Percentiles rank a stretch among this genome's conserved stretches.
phyloP scores from a whole-genome alignment of 768 basidiomycete genomes.

The Podaxis mareebaensis region DNA sequence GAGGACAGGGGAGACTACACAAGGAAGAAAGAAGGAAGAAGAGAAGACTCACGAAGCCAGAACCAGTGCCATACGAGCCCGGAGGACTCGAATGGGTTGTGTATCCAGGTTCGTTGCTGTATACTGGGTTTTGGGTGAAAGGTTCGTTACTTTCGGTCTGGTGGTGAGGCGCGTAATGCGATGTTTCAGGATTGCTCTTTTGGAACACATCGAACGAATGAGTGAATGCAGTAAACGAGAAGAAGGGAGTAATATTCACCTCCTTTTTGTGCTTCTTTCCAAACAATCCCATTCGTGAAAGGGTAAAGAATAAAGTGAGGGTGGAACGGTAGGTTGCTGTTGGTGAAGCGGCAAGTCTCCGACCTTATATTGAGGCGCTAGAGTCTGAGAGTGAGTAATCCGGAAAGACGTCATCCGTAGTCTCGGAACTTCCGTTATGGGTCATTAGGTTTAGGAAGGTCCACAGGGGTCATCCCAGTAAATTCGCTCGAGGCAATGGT shows the following conservation, averaged over 20 bases:
- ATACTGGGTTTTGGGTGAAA: neutral
- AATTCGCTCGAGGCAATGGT: no score
- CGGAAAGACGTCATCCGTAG: slow-evolving; percentile 5
- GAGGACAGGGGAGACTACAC: neutral
- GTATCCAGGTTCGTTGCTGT: slow-evolving; percentile 1
- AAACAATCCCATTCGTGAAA: slow-evolving; percentile 2
- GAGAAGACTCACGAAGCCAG: neutral
- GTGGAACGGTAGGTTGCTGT: neutral
- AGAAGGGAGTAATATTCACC: neutral
- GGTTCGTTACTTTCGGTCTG: neutral
- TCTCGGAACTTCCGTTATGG: neutral
- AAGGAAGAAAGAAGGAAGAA: neutral
- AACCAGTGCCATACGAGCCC: neutral
- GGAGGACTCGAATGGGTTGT: neutral
- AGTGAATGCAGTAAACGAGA: neutral
- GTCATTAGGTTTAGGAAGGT: neutral
- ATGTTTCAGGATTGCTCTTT: neutral
- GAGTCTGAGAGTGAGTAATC: neutral
- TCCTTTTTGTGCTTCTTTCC: slow-evolving; percentile 11
- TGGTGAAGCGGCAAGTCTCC: neutral
- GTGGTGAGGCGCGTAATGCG: neutral
- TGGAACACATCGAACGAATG: neutral
- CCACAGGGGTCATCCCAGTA: neutral
- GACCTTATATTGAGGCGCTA: neutral
- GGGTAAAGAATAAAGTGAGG: neutral